These are phyloP conservation scores for Saturnispora gosingensis DNA, from an alignment of 805 yeast genomes.

Conservation along the genomic window DNA sequence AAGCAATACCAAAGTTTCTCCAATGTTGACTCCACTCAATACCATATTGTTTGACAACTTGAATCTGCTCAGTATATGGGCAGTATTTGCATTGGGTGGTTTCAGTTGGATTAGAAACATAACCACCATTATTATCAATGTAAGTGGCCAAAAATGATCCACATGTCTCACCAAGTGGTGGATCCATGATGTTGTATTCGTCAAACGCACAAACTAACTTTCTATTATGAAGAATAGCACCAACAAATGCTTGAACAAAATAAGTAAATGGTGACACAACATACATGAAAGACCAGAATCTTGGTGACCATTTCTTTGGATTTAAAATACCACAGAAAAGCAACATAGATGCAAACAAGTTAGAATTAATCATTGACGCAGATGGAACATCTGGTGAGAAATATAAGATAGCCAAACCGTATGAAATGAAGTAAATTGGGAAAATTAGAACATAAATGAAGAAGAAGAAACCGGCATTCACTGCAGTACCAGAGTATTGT, in stretches of 20 bases:
- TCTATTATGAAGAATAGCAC: constrained; percentile 39
- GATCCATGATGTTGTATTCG: constrained; percentile 41
- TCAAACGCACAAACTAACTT: constrained; percentile 36
- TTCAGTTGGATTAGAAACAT: constrained; percentile 43
- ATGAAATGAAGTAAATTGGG: constrained; percentile 38
- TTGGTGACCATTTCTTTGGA: constrained; percentile 51
- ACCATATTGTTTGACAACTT: constrained; percentile 35
- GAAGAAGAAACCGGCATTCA: constrained; percentile 41
- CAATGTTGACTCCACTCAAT: constrained; percentile 41
- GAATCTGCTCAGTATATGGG: constrained; percentile 33
- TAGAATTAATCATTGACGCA: constrained; percentile 50
- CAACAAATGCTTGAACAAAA: constrained; percentile 51
- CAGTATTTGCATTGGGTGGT: constrained; percentile 42
- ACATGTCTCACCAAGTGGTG: constrained; percentile 68
- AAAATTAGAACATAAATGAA: constrained; percentile 30
- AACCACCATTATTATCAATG: constrained; percentile 41
- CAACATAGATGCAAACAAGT: constrained; percentile 49
- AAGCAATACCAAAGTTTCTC: constrained; percentile 59
- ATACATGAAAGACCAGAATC: constrained; percentile 79
- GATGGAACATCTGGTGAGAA: constrained; percentile 58
- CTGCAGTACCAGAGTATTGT: constrained; percentile 28
- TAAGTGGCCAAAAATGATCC: constrained; percentile 38
- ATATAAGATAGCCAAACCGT: constrained; percentile 48
- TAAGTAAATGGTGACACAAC: constrained; percentile 63
- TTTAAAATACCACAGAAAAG: constrained; percentile 63